phyloP scores from a whole-genome alignment of 2,329 filamentous ascomycete species.

The Xylariales sp. region DNA sequence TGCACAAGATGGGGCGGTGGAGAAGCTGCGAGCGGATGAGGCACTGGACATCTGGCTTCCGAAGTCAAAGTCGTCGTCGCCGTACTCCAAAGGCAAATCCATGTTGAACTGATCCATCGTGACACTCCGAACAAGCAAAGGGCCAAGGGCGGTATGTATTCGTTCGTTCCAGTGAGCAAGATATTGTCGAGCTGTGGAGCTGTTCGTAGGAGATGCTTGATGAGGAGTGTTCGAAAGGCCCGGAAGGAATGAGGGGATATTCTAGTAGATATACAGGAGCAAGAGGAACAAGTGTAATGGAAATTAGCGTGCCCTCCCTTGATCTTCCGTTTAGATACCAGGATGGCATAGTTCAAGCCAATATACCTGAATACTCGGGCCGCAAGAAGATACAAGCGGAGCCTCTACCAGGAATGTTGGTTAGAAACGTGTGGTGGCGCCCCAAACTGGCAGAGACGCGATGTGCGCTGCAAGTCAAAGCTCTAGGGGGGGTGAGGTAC shows the following conservation, averaged over 20 bases:
- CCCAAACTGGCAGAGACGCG: slow-evolving; percentile 13
- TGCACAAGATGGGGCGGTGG: slow-evolving; percentile 22
- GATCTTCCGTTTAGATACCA: neutral
- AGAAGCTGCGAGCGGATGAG: slow-evolving; percentile 24
- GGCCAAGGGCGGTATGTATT: slow-evolving; percentile 8
- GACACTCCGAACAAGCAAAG: slow-evolving; percentile 11
- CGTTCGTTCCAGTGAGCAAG: neutral
- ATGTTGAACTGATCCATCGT: slow-evolving; percentile 14
- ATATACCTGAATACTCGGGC: neutral
- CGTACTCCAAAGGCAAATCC: slow-evolving; percentile 29
- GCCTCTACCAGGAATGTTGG: slow-evolving; percentile 1
- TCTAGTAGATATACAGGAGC: slow-evolving; percentile 6
- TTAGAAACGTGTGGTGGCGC: neutral
- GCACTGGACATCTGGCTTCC: slow-evolving; percentile 15
- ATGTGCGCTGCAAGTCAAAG: slow-evolving; percentile 13
- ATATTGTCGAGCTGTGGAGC: neutral
- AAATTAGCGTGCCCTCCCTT: slow-evolving; percentile 1
- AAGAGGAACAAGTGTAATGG: neutral
- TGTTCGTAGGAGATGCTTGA: slow-evolving; percentile 1
- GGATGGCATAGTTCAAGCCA: slow-evolving; percentile 1
- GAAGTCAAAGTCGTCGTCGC: slow-evolving; percentile 20
- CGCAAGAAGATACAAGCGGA: neutral
- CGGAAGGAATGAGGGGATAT: slow-evolving; percentile 11
- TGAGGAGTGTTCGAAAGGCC: slow-evolving; percentile 3
- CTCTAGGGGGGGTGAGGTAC: too few species aligned